A percentile compares a stretch with the other conserved stretches of the same genome.
Conservation (phyloP, 179 eudicot genomes). For the Amaranthus tricolor region DNA sequence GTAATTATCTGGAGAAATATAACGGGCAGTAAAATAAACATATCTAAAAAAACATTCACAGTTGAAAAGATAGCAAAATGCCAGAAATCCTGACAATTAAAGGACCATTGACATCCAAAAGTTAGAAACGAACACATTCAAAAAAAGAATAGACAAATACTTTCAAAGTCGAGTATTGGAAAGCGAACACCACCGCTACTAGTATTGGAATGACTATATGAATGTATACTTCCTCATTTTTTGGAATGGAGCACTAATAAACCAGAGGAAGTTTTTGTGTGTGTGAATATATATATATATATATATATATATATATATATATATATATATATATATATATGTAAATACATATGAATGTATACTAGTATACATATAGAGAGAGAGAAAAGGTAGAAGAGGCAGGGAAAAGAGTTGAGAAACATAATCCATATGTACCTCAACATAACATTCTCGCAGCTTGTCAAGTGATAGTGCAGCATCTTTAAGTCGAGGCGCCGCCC, state of each 20-base stretch:
- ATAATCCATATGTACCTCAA: constrained; percentile 53
- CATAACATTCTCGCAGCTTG: constrained; percentile 84
- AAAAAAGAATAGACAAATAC: neutral
- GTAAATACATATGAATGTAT: too few species aligned
- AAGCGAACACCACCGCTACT: neutral
- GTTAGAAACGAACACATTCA: neutral
- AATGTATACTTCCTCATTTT: neutral
- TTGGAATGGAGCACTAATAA: too few species aligned
- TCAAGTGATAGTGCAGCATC: constrained; percentile 89
- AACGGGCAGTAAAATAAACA: neutral
- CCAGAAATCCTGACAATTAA: neutral
- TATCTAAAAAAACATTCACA: neutral
- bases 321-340: too few species aligned
- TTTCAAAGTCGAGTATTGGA: neutral
- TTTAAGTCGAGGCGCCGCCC: constrained; percentile 98
- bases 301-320: too few species aligned
- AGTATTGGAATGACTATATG: neutral
- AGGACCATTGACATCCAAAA: neutral
- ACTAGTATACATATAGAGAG: too few species aligned
- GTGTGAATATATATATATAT: too few species aligned
- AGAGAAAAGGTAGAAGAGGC: neutral
- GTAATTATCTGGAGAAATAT: constrained; percentile 54
- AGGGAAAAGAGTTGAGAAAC: neutral
- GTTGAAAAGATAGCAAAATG: neutral
- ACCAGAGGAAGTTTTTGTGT: too few species aligned